These are phyloP conservation scores for Fusarium tanahbumbuense DNA, from an alignment of 2,329 filamentous ascomycete species.

Conservation along the genomic window DNA sequence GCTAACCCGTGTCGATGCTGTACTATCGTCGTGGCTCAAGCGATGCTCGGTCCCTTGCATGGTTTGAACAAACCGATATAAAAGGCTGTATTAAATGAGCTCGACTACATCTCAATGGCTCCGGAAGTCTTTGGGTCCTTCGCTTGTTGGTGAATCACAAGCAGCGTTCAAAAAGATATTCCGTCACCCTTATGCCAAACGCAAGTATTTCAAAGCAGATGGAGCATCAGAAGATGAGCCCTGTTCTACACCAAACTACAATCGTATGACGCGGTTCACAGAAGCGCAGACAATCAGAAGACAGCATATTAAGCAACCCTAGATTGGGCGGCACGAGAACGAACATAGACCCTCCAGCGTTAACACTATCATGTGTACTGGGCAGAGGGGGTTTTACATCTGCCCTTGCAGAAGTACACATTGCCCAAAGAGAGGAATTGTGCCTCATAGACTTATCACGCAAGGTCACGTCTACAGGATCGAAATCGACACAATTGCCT, in stretches of 20 bases:
- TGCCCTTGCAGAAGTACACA: slow-evolving; percentile 42
- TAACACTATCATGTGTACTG: slow-evolving; percentile 43
- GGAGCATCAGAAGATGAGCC: neutral
- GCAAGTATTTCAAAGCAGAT: neutral
- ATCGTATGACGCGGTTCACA: neutral
- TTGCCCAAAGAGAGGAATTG: slow-evolving; percentile 32
- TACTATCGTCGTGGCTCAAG: slow-evolving; percentile 14
- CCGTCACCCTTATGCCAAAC: neutral
- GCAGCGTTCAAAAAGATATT: neutral
- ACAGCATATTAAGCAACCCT: neutral
- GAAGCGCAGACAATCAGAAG: neutral
- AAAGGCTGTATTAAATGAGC: neutral
- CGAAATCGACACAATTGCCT: slow-evolving; percentile 39
- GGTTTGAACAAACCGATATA: slow-evolving; percentile 12
- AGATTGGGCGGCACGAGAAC: neutral
- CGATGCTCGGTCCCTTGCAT: slow-evolving; percentile 27
- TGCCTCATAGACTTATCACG: slow-evolving; percentile 35
- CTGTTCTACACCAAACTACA: neutral
- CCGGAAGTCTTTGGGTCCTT: neutral
- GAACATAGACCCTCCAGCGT: neutral
- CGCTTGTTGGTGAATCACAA: neutral
- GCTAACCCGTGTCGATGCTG: slow-evolving; percentile 1
- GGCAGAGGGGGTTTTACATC: slow-evolving; percentile 39
- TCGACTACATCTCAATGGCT: neutral
- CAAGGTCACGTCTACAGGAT: slow-evolving; percentile 39